A percentile compares a stretch with the other conserved stretches of the same genome.
phyloP scores from a whole-genome alignment of 2,329 filamentous ascomycete genomes.

The Monosporascus sp. region DNA sequence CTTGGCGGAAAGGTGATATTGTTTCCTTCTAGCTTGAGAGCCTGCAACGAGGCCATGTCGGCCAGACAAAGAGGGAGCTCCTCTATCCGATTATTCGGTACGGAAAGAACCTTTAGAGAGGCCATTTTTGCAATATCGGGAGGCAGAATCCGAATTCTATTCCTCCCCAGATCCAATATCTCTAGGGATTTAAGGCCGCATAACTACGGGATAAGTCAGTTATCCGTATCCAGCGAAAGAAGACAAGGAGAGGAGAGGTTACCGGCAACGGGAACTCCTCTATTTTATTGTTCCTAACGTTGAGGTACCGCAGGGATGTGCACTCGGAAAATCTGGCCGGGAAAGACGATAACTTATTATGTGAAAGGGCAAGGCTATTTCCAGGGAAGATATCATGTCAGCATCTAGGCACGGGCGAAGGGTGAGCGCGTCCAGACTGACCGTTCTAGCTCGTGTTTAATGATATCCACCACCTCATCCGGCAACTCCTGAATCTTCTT shows the following conservation, averaged over 20 bases:
- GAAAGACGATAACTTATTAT: conserved; percentile 68
- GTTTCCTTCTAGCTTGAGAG: conserved; percentile 86
- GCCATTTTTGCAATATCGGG: conserved; percentile 74
- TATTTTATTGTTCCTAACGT: conserved; percentile 72
- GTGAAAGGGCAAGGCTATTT: conserved; percentile 69
- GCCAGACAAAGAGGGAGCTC: conserved; percentile 78
- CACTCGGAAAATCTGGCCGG: conserved; percentile 70
- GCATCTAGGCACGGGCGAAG: conserved; percentile 3
- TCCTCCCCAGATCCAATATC: conserved; percentile 87
- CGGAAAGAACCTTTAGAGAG: conserved; percentile 82
- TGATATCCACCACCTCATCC: conserved; percentile 69
- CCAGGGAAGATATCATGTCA: conserved; percentile 11
- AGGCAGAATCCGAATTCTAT: conserved; percentile 73
- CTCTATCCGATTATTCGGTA: conserved; percentile 82
- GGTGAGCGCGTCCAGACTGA: conserved; percentile 30
- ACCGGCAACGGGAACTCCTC: conserved; percentile 55
- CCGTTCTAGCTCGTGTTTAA: conserved; percentile 70
- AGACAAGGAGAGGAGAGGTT: conserved; percentile 22
- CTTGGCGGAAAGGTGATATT: conserved; percentile 75
- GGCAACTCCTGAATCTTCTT: conserved; percentile 67
- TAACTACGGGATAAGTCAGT: conserved; percentile 50
- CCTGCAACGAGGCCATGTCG: conserved; percentile 84
- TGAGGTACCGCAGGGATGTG: conserved; percentile 72
- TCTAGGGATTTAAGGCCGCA: conserved; percentile 82
- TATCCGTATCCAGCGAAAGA: conserved; percentile 4